phyloP scores from a whole-genome alignment of 2,329 filamentous ascomycete genomes.

The Monosporascus sp. region DNA sequence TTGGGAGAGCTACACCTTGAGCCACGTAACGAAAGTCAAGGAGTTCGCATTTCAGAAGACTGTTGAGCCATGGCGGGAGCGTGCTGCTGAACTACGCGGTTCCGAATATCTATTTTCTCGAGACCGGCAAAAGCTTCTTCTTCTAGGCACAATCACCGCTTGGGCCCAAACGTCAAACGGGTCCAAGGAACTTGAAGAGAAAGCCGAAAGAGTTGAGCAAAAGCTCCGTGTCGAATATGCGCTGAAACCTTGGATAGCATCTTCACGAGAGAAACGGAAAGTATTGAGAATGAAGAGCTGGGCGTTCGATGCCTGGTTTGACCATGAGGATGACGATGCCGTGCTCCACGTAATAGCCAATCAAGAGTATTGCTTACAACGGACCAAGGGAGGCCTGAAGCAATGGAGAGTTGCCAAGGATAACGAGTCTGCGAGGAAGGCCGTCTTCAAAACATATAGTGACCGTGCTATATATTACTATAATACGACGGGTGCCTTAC shows the following conservation, averaged over 20 bases:
- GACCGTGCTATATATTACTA: conserved; percentile 6
- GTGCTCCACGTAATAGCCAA: conserved; percentile 2
- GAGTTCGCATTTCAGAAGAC: conserved; percentile 12
- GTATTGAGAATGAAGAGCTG: conserved; percentile 1
- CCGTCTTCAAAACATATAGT: conserved; percentile 3
- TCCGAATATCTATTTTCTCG: not conserved
- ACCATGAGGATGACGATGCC: conserved; percentile 1
- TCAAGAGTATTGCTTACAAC: not conserved
- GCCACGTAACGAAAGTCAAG: conserved; percentile 16
- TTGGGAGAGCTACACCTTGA: conserved; percentile 23
- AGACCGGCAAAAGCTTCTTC: not conserved
- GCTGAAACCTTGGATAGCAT: conserved; percentile 7
- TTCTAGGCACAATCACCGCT: not conserved
- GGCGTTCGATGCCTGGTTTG: conserved; percentile 5
- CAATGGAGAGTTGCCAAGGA: conserved; percentile 5
- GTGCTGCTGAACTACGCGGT: not conserved
- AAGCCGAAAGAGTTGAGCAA: not conserved
- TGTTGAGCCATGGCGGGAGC: conserved; percentile 6
- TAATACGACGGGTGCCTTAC: conserved; percentile 3
- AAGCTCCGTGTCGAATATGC: conserved; percentile 1
- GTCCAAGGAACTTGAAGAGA: not conserved
- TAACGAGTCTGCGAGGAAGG: not conserved
- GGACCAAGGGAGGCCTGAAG: not conserved
- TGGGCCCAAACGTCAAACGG: not conserved
- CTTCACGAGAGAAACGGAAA: conserved; percentile 1